Conservation (phyloP, 1,284 basidiomycete genomes). For the Malassezia arunalokei region DNA sequence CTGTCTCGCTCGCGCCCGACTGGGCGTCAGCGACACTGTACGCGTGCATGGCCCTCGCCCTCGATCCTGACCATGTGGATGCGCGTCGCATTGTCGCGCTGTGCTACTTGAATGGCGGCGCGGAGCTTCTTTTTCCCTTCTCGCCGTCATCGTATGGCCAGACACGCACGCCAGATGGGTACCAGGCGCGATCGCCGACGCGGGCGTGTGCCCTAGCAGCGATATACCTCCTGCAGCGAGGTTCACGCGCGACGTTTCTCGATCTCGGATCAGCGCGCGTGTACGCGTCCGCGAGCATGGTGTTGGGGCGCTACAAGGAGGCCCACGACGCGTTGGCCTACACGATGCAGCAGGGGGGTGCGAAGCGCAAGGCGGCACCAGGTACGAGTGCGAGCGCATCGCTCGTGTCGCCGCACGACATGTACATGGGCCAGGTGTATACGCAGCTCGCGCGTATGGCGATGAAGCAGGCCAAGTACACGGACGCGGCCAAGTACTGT, state of each 20-base stretch:
- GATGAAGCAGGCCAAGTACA: slow-evolving; percentile 18
- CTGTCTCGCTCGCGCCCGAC: slow-evolving; percentile 12
- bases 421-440: slow-evolving; percentile 21
- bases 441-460: slow-evolving; percentile 26
- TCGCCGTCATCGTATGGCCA: slow-evolving; percentile 25
- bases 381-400: background rate
- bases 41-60: slow-evolving; percentile 25
- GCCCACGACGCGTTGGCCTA: slow-evolving; percentile 25
- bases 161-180: slow-evolving; percentile 13
- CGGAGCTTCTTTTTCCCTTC: slow-evolving; percentile 31
- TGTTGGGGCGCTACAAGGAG: slow-evolving; percentile 25
- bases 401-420: background rate
- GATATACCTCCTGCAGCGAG: slow-evolving; percentile 33
- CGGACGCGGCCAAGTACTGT: slow-evolving; percentile 23
- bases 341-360: slow-evolving; percentile 8
- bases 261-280: slow-evolving; percentile 30
- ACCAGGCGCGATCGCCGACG: slow-evolving; percentile 18
- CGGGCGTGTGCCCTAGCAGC: slow-evolving; percentile 29
- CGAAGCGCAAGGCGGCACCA: slow-evolving; percentile 14
- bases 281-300: slow-evolving; percentile 30
- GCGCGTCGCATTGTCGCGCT: slow-evolving; percentile 26
- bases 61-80: slow-evolving; percentile 20
- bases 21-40: slow-evolving; percentile 30
- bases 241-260: slow-evolving; percentile 23
- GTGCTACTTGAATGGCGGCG: slow-evolving; percentile 31